A percentile compares a stretch with the other conserved stretches of the same genome.
These are phyloP conservation scores for Pseudodiploospora longispora DNA, from an alignment of 2,329 filamentous ascomycete genomes.

Conservation along the genomic window DNA sequence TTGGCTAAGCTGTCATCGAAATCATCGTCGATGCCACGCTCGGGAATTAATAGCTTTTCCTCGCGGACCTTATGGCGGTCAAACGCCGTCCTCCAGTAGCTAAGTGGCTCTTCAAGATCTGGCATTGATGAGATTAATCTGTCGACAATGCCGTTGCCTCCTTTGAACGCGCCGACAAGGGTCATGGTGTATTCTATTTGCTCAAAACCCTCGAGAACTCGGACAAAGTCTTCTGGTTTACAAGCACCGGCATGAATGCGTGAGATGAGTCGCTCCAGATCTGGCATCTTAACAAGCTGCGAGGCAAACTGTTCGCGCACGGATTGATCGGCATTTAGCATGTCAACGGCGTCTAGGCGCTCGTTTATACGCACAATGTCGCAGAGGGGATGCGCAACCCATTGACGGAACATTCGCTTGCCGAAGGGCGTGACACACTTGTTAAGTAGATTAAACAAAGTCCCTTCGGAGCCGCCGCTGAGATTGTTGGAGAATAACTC, in stretches of 20 bases:
- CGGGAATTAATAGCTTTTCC: conserved; percentile 74
- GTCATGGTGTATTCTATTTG: conserved; percentile 94
- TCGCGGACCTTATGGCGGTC: conserved; percentile 73
- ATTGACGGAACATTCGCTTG: conserved; percentile 90
- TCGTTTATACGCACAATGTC: conserved; percentile 86
- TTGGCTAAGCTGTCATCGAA: conserved; percentile 77
- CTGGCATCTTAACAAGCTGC: conserved; percentile 84
- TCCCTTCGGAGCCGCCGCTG: conserved; percentile 78
- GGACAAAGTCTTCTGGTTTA: conserved; percentile 84
- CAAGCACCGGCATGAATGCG: conserved; percentile 89
- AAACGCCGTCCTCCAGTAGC: conserved; percentile 88
- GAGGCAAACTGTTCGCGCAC: conserved; percentile 82
- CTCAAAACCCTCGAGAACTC: conserved; percentile 90
- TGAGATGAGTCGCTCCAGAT: conserved; percentile 88
- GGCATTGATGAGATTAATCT: conserved; percentile 82
- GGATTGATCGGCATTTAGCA: conserved; percentile 73
- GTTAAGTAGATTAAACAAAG: conserved; percentile 83
- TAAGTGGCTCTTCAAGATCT: conserved; percentile 63
- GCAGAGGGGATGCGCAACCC: conserved; percentile 92
- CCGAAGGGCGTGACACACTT: conserved; percentile 94
- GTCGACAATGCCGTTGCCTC: conserved; percentile 76
- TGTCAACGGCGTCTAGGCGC: conserved; percentile 85
- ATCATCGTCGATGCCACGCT: conserved; percentile 80
- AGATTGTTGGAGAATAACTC: conserved; percentile 92
- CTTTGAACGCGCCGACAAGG: conserved; percentile 63